Evolutionary conservation across 2,329 filamentous ascomycete genomes (phyloP).

Genomic region (Penicillium aurantiogriseum): DNA sequence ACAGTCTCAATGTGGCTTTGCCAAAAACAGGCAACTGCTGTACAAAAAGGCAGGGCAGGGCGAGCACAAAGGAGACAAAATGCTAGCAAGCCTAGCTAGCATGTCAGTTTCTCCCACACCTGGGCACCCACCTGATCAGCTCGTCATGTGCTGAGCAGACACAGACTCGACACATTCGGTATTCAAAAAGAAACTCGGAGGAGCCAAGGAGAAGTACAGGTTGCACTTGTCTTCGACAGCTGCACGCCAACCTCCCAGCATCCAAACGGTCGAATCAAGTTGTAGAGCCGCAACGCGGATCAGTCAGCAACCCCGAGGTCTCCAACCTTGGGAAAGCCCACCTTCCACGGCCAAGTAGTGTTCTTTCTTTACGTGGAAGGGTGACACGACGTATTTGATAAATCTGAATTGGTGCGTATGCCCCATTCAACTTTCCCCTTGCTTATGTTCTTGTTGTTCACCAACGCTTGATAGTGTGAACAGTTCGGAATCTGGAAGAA

Average conservation of each 20-base stretch:
- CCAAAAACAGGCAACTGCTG: constrained; percentile 6
- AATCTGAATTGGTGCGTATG: constrained; percentile 17
- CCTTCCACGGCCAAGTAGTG: constrained; percentile 2
- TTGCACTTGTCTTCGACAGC: constrained; percentile 9
- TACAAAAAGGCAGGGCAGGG: constrained; percentile 2
- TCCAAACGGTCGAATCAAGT: constrained; percentile 14
- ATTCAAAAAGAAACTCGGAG: not conserved
- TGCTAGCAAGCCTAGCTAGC: not conserved
- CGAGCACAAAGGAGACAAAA: not conserved
- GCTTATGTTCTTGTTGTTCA: constrained; percentile 18
- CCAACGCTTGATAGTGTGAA: not conserved
- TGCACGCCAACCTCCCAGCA: constrained; percentile 4
- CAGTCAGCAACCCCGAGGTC: constrained; percentile 8
- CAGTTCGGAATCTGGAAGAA: constrained; percentile 32
- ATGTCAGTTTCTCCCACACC: not conserved
- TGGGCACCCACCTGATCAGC: not conserved
- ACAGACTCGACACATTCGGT: not conserved
- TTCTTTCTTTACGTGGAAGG: not conserved
- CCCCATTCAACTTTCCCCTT: constrained; percentile 12
- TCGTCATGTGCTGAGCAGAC: not conserved
- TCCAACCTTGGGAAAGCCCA: not conserved
- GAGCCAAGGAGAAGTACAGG: not conserved
- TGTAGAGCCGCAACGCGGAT: constrained; percentile 21
- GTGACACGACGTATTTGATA: constrained; percentile 4
- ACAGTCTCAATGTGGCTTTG: constrained; percentile 15